A percentile compares a stretch with the other conserved stretches of the same genome.
These are phyloP conservation scores for Trichoderma polysporum DNA, from an alignment of 2,329 filamentous ascomycete species.

Conservation along the genomic window DNA sequence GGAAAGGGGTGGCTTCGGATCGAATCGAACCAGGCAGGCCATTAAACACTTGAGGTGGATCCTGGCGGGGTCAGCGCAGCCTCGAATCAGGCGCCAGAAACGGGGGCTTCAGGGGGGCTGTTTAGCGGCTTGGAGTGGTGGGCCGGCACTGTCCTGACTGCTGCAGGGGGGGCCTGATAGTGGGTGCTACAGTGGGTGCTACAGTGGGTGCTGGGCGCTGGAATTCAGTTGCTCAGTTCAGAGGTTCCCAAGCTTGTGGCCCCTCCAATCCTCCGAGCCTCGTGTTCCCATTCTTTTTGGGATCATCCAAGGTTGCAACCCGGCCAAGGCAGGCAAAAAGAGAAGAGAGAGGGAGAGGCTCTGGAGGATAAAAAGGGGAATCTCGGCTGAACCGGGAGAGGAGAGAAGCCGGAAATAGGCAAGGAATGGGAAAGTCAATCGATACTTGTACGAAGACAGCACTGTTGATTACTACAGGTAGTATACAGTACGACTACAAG, in stretches of 20 bases:
- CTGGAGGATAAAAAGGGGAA: not conserved
- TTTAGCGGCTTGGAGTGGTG: slow-evolving; percentile 2
- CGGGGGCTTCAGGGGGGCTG: not conserved
- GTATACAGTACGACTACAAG: not conserved
- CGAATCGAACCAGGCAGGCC: not conserved
- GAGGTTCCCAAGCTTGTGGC: too few relatives aligned
- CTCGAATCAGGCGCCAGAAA: slow-evolving; percentile 8
- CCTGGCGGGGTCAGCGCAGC: not conserved
- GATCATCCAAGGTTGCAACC: not conserved
- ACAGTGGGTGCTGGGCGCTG: not conserved
- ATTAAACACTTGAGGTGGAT: not conserved
- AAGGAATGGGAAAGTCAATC: too few relatives aligned
- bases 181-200: not conserved
- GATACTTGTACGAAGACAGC: not conserved
- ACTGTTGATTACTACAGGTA: not conserved
- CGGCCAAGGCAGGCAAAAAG: not conserved
- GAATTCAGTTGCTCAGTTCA: not conserved
- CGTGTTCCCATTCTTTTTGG: too few relatives aligned
- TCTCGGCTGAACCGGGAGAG: not conserved
- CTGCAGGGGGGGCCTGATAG: slow-evolving; percentile 8
- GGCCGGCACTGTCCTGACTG: slow-evolving; percentile 2
- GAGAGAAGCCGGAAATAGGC: not conserved
- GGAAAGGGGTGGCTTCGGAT: not conserved
- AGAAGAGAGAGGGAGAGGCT: not conserved
- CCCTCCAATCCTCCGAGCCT: not conserved